Base-by-base conservation (phyloP, 2,329 filamentous ascomycete genomes). In the Microcyclosporella mali region DNA sequence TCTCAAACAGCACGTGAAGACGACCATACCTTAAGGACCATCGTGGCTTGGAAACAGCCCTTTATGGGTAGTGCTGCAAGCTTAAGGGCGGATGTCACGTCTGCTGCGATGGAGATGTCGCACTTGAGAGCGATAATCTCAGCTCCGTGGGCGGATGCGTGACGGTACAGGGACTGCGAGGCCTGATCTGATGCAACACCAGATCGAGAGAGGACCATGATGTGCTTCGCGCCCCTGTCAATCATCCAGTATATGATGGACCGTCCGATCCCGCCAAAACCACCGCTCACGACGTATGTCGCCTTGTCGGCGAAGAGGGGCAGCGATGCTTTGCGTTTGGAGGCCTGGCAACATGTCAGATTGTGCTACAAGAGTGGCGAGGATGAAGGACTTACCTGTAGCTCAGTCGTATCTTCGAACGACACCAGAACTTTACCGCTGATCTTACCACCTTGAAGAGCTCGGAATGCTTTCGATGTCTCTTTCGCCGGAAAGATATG, bases 381-480 rank as follows among this genome's bases (percentile, higher is more conserved):
- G 6, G 17, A 21, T 6, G 16, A 14, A 18, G 45, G 45, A 3
- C 46, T 27, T 1, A 38, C 33, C 3, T 37, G 45, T 1, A 51
- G 40, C 1, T 37, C 25, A 18, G 38, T 40, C 7, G n/a, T 18
- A 6, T 34, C 19, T 6, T 40, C 17, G 3, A 37, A 17, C 6
- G 29, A n/a, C 11, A 51, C 29, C 2, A 51, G 42, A 8, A 49
- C 34, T 33, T 51, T 51, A 4, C 49, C 49, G 19, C 28, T 41
- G 12, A 44, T 39, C 18, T 46, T 48, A 9, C 50, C 50, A 9
- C 38, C 42, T 28, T 47, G 47, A 38, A 44, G 32, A 10, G 33
- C 29, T 9, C 44, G 41, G 40, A 56, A 51, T 3, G 45, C 50
- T 29, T 51, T 40, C 36, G 49, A 43, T 2, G 51, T 37, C 36